Evolutionary conservation across 2,329 filamentous ascomycete genomes (phyloP).

Genomic region (Paecilomyces dactylethromorphus): DNA sequence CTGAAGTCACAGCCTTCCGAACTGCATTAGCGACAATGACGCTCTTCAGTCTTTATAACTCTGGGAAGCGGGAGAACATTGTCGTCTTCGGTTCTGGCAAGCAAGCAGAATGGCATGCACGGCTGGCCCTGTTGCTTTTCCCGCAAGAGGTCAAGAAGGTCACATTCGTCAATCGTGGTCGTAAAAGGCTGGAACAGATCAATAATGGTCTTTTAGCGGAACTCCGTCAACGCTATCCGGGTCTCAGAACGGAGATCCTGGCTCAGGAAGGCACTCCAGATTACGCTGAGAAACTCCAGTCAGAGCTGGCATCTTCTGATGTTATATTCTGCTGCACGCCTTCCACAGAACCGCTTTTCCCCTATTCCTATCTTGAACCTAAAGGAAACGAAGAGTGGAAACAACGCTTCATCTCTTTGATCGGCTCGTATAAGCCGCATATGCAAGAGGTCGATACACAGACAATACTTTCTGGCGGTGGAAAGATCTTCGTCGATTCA

Average conservation of each 20-base stretch:
- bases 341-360: slow-evolving; percentile 38
- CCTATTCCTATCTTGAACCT: slow-evolving; percentile 27
- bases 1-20: slow-evolving; percentile 71
- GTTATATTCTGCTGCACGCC: slow-evolving; percentile 48
- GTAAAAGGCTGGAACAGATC: slow-evolving; percentile 51
- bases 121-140: slow-evolving; percentile 44
- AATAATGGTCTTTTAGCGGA: slow-evolving; percentile 21
- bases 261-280: slow-evolving; percentile 60
- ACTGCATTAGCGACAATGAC: slow-evolving; percentile 68
- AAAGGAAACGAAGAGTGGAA: slow-evolving; percentile 23
- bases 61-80: slow-evolving; percentile 24
- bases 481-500: slow-evolving; percentile 61
- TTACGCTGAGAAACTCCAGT: slow-evolving; percentile 21
- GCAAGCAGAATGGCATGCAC: slow-evolving; percentile 46
- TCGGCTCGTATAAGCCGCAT: slow-evolving; percentile 50
- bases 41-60: slow-evolving; percentile 46
- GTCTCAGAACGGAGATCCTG: slow-evolving; percentile 22
- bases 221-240: slow-evolving; percentile 30
- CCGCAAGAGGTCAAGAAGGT: slow-evolving; percentile 50
- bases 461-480: slow-evolving; percentile 49
- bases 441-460: slow-evolving; percentile 46
- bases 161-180: slow-evolving; percentile 67
- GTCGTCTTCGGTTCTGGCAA: slow-evolving; percentile 45
- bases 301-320: slow-evolving; percentile 28
- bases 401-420: slow-evolving; percentile 43